phyloP scores from a whole-genome alignment of 306 rosid species.

The Quercus wislizeni region DNA sequence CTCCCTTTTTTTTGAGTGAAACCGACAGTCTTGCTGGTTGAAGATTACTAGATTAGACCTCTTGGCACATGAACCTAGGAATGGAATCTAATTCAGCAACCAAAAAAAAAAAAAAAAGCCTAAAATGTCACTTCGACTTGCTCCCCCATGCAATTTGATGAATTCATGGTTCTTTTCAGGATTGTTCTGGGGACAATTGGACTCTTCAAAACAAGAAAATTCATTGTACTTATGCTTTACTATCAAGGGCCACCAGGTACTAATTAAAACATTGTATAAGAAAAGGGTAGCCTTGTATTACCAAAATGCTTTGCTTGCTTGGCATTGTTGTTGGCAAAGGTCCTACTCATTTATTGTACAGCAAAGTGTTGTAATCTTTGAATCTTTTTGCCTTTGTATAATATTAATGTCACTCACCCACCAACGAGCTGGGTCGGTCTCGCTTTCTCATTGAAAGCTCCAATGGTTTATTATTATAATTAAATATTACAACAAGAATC shows the following conservation, averaged over 20 bases:
- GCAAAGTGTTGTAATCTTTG: neutral
- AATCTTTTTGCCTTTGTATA: neutral
- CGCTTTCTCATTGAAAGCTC: constrained; percentile 25
- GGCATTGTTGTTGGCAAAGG: neutral
- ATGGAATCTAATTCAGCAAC: too few relatives aligned
- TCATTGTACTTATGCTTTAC: neutral
- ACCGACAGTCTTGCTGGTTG: too few relatives aligned
- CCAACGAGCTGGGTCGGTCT: constrained; percentile 4
- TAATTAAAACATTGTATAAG: neutral
- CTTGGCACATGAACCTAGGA: too few relatives aligned
- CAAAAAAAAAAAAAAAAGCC: too few relatives aligned
- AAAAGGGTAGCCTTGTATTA: neutral
- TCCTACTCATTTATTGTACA: neutral
- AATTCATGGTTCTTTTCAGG: too few relatives aligned
- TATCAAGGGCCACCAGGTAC: neutral
- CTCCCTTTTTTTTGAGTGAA: too few relatives aligned
- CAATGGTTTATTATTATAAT: neutral
- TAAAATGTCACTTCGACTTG: too few relatives aligned
- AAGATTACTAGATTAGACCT: too few relatives aligned
- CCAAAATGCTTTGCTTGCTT: neutral
- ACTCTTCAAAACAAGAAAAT: too few relatives aligned
- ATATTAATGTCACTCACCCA: neutral
- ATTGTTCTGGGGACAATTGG: too few relatives aligned
- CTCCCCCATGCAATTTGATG: too few relatives aligned
- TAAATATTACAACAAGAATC: neutral